Evolutionary conservation across 2,329 filamentous ascomycete species (phyloP), one percentile per base, ranked within the genome.

Genomic region (Colletotrichum sp.): DNA sequence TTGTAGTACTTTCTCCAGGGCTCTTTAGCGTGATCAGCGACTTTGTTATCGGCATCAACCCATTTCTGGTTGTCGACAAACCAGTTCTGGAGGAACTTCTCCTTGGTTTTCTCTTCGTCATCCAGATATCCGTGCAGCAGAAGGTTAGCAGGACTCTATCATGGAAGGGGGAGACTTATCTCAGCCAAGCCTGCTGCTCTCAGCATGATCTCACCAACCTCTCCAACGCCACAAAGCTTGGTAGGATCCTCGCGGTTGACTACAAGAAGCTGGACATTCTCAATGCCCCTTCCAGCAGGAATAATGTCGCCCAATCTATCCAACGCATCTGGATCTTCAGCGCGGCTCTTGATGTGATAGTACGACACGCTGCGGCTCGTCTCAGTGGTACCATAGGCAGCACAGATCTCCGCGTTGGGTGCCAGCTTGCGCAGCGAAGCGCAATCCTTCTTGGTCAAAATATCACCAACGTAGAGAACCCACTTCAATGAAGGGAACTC

Each of bases 371-470:
- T 49, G 39, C 39, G 39, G 39, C 39, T 49, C 39, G 39, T 49
- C 96, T 98, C 96, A 0, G 96, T 98, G 0, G 95, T 95, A 59
- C 96, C 96, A 82, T 96, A 98, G 92, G 96, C 94, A 85, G 96
- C 96, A 78, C 95, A 90, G 77, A 98, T 96, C 77, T 89, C 89
- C 75, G 92, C 92, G 78, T 96, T 96, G 0, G 90, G 88, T 0
- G 94, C 96, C 44, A 98, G 89, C 62, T 92, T 89, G 75, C 95
- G 94, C 21, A 99, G 87, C 30, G 90, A 89, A 55, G 89, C 89
- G 85, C 95, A 98, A 80, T 99, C 96, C 81, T 92, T 90, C 82
- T 93, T 98, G 77, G 95, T 98, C 65, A 99, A 85, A 52, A 98
- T 89, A 82, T 99, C 96, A 39, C 96, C 96, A 2, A 99, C 96